These are phyloP conservation scores for Phialocephala subalpina DNA, from an alignment of 2,329 filamentous ascomycete species.

Conservation along the genomic window DNA sequence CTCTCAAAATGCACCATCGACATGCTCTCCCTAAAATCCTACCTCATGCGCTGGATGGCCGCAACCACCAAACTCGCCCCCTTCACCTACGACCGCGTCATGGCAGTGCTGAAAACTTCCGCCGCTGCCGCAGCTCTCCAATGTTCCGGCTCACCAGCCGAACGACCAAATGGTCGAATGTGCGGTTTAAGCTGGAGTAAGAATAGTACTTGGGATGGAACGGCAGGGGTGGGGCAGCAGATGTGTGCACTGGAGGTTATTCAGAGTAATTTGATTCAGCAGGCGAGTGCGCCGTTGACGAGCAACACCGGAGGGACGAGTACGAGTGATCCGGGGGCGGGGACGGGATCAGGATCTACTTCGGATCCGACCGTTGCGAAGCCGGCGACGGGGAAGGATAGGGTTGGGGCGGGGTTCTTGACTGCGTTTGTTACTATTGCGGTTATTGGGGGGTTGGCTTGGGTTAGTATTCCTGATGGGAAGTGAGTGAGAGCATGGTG, in stretches of 20 bases:
- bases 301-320: constrained; percentile 63
- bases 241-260: constrained; percentile 65
- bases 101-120: constrained; percentile 58
- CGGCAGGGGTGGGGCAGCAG: constrained; percentile 57
- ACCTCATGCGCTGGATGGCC: constrained; percentile 66
- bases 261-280: constrained; percentile 43
- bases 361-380: constrained; percentile 35
- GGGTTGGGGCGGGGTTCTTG: constrained; percentile 50
- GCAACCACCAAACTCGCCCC: constrained; percentile 64
- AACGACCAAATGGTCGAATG: constrained; percentile 56
- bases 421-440: constrained; percentile 42
- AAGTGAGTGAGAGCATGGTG: background rate
- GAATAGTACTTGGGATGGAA: constrained; percentile 61
- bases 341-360: constrained; percentile 32
- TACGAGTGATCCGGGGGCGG: constrained; percentile 44
- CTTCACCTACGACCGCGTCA: constrained; percentile 57
- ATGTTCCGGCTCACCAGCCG: constrained; percentile 57
- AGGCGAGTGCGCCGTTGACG: constrained; percentile 51
- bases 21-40: constrained; percentile 70
- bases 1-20: constrained; percentile 65
- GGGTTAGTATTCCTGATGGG: constrained; percentile 27
- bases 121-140: constrained; percentile 67
- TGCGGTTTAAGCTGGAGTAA: constrained; percentile 68
- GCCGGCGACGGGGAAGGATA: constrained; percentile 44
- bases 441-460: constrained; percentile 26